A percentile compares a stretch with the other conserved stretches of the same genome.
These are phyloP conservation scores for Citrus sp. DNA, from an alignment of 345 rosid genomes.

Conservation along the genomic window DNA sequence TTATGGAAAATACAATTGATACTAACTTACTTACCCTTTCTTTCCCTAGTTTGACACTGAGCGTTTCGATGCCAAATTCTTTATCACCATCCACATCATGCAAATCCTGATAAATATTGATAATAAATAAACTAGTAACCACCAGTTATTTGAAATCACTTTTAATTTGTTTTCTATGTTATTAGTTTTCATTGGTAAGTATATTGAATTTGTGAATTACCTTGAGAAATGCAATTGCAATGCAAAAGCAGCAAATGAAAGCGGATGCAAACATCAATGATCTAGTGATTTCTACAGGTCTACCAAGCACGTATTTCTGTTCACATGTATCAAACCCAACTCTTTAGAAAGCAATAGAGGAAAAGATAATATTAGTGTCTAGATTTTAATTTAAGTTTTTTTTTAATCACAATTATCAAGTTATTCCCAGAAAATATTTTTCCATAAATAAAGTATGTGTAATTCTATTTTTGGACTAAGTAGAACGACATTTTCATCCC, in stretches of 20 bases:
- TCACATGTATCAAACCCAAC: not conserved
- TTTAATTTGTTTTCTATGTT: too few species aligned
- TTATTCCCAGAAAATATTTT: too few species aligned
- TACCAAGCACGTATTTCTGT: conserved; percentile 39
- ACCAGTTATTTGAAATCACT: not conserved
- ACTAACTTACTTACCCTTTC: conserved; percentile 17
- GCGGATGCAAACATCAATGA: conserved; percentile 28
- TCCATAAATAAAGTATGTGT: too few species aligned
- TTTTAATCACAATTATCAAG: too few species aligned
- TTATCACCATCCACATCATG: conserved; percentile 37
- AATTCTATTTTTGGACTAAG: too few species aligned
- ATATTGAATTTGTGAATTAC: conserved; percentile 9
- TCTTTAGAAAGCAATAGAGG: not conserved
- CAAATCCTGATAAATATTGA: conserved; percentile 22
- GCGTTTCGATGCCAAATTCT: conserved; percentile 27
- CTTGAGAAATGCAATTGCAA: conserved; percentile 32
- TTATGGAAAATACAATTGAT: not conserved
- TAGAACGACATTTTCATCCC: too few species aligned
- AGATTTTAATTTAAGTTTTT: too few species aligned
- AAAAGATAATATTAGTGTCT: too few species aligned
- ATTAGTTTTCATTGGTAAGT: not conserved
- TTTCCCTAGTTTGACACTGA: conserved; percentile 25
- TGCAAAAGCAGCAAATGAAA: conserved; percentile 36
- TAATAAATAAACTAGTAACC: not conserved
- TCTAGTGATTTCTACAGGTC: conserved; percentile 19